Evolutionary conservation across 169 alveolate genomes (phyloP).

Genomic region (Plasmodium gonderi): DNA sequence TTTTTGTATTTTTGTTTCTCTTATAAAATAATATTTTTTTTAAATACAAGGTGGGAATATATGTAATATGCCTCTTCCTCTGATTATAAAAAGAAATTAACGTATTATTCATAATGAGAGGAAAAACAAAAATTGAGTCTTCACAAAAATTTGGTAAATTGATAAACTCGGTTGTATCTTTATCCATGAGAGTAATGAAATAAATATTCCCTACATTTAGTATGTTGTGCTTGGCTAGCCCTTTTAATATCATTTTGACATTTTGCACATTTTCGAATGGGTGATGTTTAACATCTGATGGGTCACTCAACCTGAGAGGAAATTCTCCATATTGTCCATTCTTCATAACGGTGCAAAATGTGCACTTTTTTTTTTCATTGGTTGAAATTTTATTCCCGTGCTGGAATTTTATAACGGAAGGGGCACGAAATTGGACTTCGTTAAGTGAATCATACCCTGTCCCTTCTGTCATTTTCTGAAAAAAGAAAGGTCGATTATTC

Average conservation of each 20-base stretch:
- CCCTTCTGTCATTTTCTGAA: not conserved
- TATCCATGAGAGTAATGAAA: slow-evolving; percentile 8
- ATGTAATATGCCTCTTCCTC: not conserved
- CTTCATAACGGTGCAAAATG: not conserved
- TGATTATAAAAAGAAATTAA: not conserved
- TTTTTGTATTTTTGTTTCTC: slow-evolving; percentile 39
- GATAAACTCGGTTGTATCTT: not conserved
- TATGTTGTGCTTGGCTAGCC: not conserved
- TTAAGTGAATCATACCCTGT: not conserved
- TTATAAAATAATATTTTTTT: slow-evolving; percentile 28
- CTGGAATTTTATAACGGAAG: not conserved
- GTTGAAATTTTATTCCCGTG: not conserved
- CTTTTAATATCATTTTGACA: slow-evolving; percentile 1
- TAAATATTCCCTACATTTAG: slow-evolving; percentile 18
- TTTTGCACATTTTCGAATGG: not conserved
- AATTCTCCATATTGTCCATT: not conserved
- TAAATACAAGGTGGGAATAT: slow-evolving; percentile 8
- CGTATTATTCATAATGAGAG: not conserved
- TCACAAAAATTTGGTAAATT: not conserved
- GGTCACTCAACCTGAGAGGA: not conserved
- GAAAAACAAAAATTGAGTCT: not conserved
- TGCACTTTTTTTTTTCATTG: not conserved
- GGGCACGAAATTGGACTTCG: not conserved
- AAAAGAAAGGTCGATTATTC: not conserved
- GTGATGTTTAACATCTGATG: not conserved